phyloP scores from a whole-genome alignment of 2,329 filamentous ascomycete genomes.

The Apiospora arundinis region DNA sequence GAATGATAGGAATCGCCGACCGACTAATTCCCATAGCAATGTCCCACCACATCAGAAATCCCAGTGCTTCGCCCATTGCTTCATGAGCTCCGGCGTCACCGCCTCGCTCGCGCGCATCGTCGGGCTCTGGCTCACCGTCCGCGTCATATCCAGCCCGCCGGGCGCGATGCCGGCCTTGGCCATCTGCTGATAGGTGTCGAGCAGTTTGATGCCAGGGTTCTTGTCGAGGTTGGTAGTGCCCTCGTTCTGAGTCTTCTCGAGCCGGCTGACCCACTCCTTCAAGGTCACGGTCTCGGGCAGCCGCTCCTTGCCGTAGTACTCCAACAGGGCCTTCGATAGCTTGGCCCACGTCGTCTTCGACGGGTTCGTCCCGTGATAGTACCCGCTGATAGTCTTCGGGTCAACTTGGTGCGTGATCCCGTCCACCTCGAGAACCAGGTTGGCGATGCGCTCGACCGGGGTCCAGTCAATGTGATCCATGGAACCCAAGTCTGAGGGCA shows the following conservation, averaged over 20 bases:
- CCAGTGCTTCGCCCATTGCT: constrained; percentile 57
- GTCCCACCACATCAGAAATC: constrained; percentile 36
- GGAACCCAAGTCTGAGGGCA: constrained; percentile 51
- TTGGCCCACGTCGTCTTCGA: constrained; percentile 20
- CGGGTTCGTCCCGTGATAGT: constrained; percentile 27
- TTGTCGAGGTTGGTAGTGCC: not conserved
- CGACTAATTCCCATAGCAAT: not conserved
- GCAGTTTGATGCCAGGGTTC: constrained; percentile 25
- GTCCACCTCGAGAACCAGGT: constrained; percentile 24
- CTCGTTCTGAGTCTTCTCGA: constrained; percentile 21
- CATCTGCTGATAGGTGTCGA: constrained; percentile 30
- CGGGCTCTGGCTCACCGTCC: constrained; percentile 47
- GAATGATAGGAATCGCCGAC: not conserved
- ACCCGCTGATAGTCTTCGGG: constrained; percentile 20
- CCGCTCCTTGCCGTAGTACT: constrained; percentile 24
- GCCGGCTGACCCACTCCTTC: constrained; percentile 24
- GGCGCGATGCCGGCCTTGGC: constrained; percentile 34
- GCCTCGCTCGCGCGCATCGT: constrained; percentile 49
- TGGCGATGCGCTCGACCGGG: constrained; percentile 25
- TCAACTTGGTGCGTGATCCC: constrained; percentile 20
- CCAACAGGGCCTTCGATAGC: constrained; percentile 20
- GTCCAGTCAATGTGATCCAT: constrained; percentile 54
- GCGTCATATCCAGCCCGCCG: constrained; percentile 46
- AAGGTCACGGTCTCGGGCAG: constrained; percentile 25
- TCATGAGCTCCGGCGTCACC: constrained; percentile 52